Conservation (phyloP, 2,329 filamentous ascomycete genomes). For the Fusarium verticillioides region DNA sequence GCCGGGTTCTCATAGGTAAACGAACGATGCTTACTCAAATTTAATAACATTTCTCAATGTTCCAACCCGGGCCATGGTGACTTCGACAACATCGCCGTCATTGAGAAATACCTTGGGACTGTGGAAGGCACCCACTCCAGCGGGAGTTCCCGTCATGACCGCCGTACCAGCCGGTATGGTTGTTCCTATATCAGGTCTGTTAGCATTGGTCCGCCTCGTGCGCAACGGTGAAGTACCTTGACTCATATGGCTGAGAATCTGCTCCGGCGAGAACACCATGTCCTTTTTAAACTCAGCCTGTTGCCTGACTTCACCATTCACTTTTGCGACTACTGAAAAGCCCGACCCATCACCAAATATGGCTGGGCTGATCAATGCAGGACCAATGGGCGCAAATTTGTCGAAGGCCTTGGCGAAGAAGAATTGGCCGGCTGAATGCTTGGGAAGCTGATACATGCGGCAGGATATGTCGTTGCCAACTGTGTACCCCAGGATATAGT, state of each 20-base stretch:
- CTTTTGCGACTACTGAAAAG: background rate
- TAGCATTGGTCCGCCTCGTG: background rate
- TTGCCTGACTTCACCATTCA: background rate
- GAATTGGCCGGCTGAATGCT: background rate
- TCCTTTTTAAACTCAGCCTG: background rate
- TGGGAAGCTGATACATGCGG: background rate
- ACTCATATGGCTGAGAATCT: background rate
- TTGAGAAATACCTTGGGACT: background rate
- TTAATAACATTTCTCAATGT: background rate
- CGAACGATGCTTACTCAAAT: slow-evolving; percentile 4
- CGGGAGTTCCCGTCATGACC: background rate
- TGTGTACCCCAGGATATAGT: background rate
- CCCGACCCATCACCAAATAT: background rate
- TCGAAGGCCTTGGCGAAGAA: background rate
- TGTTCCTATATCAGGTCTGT: background rate
- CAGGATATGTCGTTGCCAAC: background rate
- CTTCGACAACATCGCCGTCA: background rate
- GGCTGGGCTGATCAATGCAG: background rate
- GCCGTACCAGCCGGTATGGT: background rate
- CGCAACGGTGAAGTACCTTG: background rate
- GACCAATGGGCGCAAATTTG: background rate
- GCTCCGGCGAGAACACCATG: background rate
- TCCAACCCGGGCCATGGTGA: background rate
- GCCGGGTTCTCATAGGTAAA: background rate
- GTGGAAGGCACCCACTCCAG: background rate